A percentile compares a stretch with the other conserved stretches of the same genome.
Evolutionary conservation across 2,329 filamentous ascomycete genomes (phyloP).

Genomic region (Ascosphaera aggregata): DNA sequence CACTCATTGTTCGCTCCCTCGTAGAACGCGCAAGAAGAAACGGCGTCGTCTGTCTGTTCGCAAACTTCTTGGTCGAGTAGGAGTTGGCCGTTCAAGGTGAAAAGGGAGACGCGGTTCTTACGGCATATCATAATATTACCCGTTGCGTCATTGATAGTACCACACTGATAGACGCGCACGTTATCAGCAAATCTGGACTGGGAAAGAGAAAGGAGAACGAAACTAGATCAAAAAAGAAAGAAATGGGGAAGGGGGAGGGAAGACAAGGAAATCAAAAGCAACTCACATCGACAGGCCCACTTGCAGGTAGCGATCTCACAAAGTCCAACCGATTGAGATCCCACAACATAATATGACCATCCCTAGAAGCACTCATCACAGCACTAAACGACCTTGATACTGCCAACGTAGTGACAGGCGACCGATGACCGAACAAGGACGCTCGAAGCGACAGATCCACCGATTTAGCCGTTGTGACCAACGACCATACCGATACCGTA

Average conservation of each 20-base stretch:
- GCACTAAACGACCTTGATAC: conserved; percentile 76
- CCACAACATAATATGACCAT: conserved; percentile 76
- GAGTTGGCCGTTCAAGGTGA: conserved; percentile 67
- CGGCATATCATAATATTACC: conserved; percentile 76
- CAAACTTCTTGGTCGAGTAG: conserved; percentile 68
- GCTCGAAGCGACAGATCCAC: conserved; percentile 60
- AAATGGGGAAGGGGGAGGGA: too few relatives aligned
- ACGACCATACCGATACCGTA: conserved; percentile 63
- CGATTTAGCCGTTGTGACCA: conserved; percentile 40
- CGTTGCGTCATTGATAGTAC: conserved; percentile 69
- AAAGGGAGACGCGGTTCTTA: conserved; percentile 50
- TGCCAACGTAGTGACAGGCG: conserved; percentile 57
- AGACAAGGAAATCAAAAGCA: background rate
- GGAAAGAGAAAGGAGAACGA: too few relatives aligned
- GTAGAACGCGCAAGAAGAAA: conserved; percentile 74
- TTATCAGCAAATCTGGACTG: too few relatives aligned
- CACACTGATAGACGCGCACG: conserved; percentile 43
- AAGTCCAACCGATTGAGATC: conserved; percentile 81
- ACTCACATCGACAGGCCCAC: conserved; percentile 25
- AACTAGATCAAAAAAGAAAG: too few relatives aligned
- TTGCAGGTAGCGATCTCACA: conserved; percentile 45
- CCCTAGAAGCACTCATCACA: conserved; percentile 57
- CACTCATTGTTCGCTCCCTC: conserved; percentile 80
- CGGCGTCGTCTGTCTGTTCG: conserved; percentile 44
- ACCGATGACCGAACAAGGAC: conserved; percentile 76